phyloP scores from a whole-genome alignment of 2,329 filamentous ascomycete species.

The Macroventuria anomochaeta region DNA sequence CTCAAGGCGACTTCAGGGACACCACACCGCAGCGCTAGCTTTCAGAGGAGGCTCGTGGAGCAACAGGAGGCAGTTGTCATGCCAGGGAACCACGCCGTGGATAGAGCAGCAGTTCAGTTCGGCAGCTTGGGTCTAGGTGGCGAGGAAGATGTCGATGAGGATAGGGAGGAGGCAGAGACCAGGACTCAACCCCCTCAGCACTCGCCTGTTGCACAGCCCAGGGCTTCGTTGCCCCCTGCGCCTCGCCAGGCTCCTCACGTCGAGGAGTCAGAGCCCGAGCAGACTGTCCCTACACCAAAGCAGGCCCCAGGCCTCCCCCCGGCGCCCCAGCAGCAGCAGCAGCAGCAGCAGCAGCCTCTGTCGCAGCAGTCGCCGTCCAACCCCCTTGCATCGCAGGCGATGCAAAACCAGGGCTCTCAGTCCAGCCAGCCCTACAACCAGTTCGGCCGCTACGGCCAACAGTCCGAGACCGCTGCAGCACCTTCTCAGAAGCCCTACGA shows the following conservation, averaged over 20 bases:
- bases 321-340: constrained; percentile 59
- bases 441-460: constrained; percentile 73
- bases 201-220: constrained; percentile 84
- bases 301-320: constrained; percentile 68
- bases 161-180: constrained; percentile 94
- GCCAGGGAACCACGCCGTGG: constrained; percentile 94
- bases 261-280: constrained; percentile 49
- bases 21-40: constrained; percentile 73
- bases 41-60: constrained; percentile 85
- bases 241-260: constrained; percentile 53
- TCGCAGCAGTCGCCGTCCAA: constrained; percentile 53
- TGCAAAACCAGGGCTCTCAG: constrained; percentile 58
- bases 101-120: constrained; percentile 92
- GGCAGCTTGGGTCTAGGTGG: constrained; percentile 92
- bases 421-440: constrained; percentile 62
- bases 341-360: constrained; percentile 53
- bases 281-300: constrained; percentile 59
- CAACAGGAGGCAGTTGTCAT: constrained; percentile 98
- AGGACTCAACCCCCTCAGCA: constrained; percentile 91
- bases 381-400: constrained; percentile 61
- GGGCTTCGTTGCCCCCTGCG: constrained; percentile 83
- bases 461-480: constrained; percentile 64
- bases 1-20: constrained; percentile 72
- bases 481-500: constrained; percentile 83
- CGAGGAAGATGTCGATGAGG: constrained; percentile 78